Evolutionary conservation across 192 early-diverging fungal genomes (phyloP).

Genomic region (Coemansia sp.): DNA sequence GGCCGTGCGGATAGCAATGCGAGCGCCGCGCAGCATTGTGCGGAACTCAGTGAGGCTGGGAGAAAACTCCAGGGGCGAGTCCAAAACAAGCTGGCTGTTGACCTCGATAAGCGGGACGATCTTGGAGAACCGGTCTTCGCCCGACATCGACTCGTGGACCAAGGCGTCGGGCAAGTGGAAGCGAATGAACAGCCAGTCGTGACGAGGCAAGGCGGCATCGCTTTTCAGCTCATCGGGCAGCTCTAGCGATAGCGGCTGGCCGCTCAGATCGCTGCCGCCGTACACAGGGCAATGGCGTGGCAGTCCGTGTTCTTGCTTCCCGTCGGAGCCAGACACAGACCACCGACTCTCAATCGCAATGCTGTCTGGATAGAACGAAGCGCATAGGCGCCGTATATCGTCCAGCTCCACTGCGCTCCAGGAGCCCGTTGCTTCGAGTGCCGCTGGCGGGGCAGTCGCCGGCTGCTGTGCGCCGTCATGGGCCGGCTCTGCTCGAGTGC

Average conservation of each 20-base stretch:
- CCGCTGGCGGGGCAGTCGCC: neutral
- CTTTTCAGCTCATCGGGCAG: slow-evolving; percentile 4
- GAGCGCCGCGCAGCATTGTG: slow-evolving; percentile 38
- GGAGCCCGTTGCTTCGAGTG: neutral
- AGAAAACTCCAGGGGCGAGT: slow-evolving; percentile 9
- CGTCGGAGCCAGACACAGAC: neutral
- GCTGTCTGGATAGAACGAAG: neutral
- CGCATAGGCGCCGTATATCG: neutral
- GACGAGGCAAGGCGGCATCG: neutral
- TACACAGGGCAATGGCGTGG: neutral
- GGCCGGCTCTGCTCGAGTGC: neutral
- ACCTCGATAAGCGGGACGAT: slow-evolving; percentile 9
- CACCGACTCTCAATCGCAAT: slow-evolving; percentile 2
- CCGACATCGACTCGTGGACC: neutral
- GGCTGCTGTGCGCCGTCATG: neutral
- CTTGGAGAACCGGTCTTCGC: neutral
- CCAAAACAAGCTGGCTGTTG: slow-evolving; percentile 22
- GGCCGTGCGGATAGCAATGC: slow-evolving; percentile 26
- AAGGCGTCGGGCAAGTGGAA: slow-evolving; percentile 14
- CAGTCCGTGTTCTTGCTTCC: neutral
- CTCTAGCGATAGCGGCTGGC: neutral
- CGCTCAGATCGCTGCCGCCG: slow-evolving; percentile 7
- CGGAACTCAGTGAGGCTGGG: slow-evolving; percentile 37
- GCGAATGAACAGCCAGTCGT: slow-evolving; percentile 37
- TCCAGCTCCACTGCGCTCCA: neutral